These are phyloP conservation scores for Fusarium compactum DNA, from an alignment of 2,329 filamentous ascomycete species.

Conservation along the genomic window DNA sequence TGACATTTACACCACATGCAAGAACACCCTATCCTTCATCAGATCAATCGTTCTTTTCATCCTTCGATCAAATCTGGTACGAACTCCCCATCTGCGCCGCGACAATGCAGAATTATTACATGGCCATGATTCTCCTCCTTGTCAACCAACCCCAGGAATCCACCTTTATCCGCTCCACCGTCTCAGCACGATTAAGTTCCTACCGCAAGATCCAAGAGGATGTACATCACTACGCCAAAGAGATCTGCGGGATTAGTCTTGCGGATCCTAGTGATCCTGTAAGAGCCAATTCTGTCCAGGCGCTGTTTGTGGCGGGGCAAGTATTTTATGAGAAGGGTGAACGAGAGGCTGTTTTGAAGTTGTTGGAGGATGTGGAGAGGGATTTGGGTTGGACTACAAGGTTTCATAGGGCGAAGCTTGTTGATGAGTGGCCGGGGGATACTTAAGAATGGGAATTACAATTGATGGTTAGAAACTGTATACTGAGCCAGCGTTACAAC, in stretches of 20 bases:
- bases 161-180: slow-evolving; percentile 42
- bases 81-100: slow-evolving; percentile 72
- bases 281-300: slow-evolving; percentile 39
- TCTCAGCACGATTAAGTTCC: slow-evolving; percentile 36
- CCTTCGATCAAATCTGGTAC: slow-evolving; percentile 71
- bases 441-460: too few relatives aligned
- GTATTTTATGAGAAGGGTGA: slow-evolving; percentile 62
- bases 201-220: slow-evolving; percentile 36
- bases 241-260: slow-evolving; percentile 41
- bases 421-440: slow-evolving; percentile 35
- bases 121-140: slow-evolving; percentile 71
- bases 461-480: too few relatives aligned
- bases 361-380: slow-evolving; percentile 69
- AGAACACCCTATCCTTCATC: slow-evolving; percentile 12
- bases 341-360: slow-evolving; percentile 64
- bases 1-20: slow-evolving; percentile 31
- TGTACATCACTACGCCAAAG: slow-evolving; percentile 30
- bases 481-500: too few relatives aligned
- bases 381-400: slow-evolving; percentile 72
- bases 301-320: slow-evolving; percentile 42
- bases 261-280: slow-evolving; percentile 36
- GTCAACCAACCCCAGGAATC: slow-evolving; percentile 59
- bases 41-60: neutral
- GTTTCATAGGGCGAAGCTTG: slow-evolving; percentile 35
- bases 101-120: slow-evolving; percentile 74